These are phyloP conservation scores for Microglena sp. DNA, from an alignment of 139 green algal species.

Conservation along the genomic window DNA sequence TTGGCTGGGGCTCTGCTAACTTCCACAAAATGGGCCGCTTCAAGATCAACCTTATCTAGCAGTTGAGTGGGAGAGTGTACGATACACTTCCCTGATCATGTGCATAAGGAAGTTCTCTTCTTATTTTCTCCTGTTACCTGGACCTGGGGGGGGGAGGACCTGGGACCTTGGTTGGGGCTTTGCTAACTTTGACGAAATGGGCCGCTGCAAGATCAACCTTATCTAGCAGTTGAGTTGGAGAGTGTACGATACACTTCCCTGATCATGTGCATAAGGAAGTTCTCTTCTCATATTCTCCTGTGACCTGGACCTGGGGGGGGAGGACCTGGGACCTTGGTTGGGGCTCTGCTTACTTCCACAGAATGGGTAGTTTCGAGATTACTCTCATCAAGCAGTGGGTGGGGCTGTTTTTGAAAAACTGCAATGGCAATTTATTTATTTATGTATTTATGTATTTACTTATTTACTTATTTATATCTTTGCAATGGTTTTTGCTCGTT, in stretches of 20 bases:
- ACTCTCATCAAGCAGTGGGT: constrained; percentile 18
- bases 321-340: background rate
- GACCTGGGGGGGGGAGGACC: no score
- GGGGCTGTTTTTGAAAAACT: no score
- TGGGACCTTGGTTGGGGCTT: background rate
- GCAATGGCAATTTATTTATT: no score
- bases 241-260: no score
- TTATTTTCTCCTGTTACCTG: background rate
- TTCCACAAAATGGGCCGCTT: constrained; percentile 19
- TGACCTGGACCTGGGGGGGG: background rate
- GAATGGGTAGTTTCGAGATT: constrained; percentile 20
- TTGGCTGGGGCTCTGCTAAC: background rate
- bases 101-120: no score
- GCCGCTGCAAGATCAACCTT: constrained; percentile 23
- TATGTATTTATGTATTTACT: no score
- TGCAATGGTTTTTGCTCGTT: no score
- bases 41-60: constrained; percentile 26
- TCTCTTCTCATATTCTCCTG: background rate
- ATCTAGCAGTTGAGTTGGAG: constrained; percentile 23
- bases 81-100: no score
- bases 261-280: no score
- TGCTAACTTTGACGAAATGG: constrained; percentile 16
- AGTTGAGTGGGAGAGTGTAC: no score
- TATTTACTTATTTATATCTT: no score
- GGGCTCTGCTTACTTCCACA: constrained; percentile 12